These are phyloP conservation scores for Trichophaea hybrida DNA, from an alignment of 2,329 filamentous ascomycete species.

Conservation along the genomic window DNA sequence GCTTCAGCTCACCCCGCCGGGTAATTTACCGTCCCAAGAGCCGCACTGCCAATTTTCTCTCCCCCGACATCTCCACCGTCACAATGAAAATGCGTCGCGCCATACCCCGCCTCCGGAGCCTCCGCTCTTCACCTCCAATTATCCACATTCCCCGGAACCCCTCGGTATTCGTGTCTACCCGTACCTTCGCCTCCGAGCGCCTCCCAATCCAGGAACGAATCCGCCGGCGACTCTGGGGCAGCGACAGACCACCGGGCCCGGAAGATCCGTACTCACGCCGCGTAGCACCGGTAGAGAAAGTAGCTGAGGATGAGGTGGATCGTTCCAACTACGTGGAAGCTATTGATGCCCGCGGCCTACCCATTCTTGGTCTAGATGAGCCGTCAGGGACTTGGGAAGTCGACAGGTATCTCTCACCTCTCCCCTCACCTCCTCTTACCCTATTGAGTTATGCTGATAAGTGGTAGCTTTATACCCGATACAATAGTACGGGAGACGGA, in stretches of 20 bases:
- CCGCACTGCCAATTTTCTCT: background rate
- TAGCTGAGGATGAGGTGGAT: background rate
- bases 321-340: slow-evolving; percentile 11
- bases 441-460: background rate
- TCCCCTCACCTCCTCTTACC: background rate
- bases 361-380: slow-evolving; percentile 4
- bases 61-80: background rate
- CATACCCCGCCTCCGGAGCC: slow-evolving; percentile 3
- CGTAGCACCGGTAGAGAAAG: background rate
- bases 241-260: background rate
- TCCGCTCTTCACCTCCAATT: background rate
- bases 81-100: slow-evolving; percentile 12
- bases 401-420: slow-evolving; percentile 6
- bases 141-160: too few species aligned
- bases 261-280: background rate
- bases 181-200: background rate
- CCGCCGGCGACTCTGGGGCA: slow-evolving; percentile 16
- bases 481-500: background rate
- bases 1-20: background rate
- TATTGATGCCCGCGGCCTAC: slow-evolving; percentile 10
- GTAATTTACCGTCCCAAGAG: slow-evolving; percentile 5
- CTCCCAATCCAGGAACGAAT: slow-evolving; percentile 5
- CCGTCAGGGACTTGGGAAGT: slow-evolving; percentile 12
- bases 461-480: background rate
- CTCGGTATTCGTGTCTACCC: background rate